Base-by-base conservation (phyloP, 2,329 filamentous ascomycete species). In the Coleophoma cylindrospora region DNA sequence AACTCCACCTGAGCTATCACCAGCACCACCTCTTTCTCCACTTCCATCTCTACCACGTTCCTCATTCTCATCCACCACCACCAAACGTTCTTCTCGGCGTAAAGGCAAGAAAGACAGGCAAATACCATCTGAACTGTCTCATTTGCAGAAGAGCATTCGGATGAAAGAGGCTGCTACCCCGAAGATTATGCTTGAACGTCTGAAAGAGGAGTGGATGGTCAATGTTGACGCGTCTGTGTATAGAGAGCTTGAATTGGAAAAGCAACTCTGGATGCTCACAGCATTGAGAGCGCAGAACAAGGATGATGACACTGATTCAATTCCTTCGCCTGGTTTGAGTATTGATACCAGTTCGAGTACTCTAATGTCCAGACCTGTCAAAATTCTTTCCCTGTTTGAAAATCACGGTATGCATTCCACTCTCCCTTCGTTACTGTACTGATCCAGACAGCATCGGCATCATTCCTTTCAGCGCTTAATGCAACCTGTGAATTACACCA, bases 191-290 rank as follows among this genome's bases (percentile, higher is more conserved):
- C 67, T 85, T 4, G 69, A 74, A 34, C 74, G 80, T 4, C 68
- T 86, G 36, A 79, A 75, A 33, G 74, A 79, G 55, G 70, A 72
- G 40, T 76, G 74, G 69, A 68, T 70, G 10, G 65, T 64, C 19
- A 67, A 71, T 12, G 63, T 67, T 0, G 74, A 78, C 49, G 69
- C 74, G 3, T 71, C 68, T 36, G 64, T 79, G 17, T 77, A 75
- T 57, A 70, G 71, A 56, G 74, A 77, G 46, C 58, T 78, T 4
- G 77, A 78, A 50, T 68, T 79, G 44, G 75, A 79, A 54, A 79
- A 79, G 60, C 79, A 81, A 57, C 66, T 77, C 38, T 84, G 81
- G 81, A 76, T 89, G 68, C 69, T 84, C 34, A 81, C 76, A 27
- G 74, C 74, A 1, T 66, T 87, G 47, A 72, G 74, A 53, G 70